phyloP scores from a whole-genome alignment of 176 grass and related monocot species.

The Thalia dealbata region DNA sequence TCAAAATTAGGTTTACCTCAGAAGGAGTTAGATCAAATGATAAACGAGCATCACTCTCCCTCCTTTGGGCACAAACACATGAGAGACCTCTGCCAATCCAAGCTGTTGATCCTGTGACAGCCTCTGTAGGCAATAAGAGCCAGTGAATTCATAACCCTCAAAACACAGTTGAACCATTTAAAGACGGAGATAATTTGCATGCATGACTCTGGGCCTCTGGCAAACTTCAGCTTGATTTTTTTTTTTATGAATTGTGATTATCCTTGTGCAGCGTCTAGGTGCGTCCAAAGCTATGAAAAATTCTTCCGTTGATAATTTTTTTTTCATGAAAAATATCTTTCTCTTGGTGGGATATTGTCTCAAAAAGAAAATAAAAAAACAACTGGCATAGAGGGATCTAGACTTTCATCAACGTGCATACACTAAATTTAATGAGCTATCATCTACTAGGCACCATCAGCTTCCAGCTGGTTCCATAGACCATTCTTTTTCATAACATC shows the following conservation, averaged over 20 bases:
- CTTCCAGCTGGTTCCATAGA: too few species aligned
- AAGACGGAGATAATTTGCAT: neutral
- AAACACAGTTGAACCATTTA: neutral
- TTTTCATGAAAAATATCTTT: neutral
- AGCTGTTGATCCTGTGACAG: slow-evolving; percentile 21
- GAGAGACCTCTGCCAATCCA: slow-evolving; percentile 14
- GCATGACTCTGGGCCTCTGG: neutral
- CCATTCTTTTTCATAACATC: too few species aligned
- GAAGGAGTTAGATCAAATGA: slow-evolving; percentile 17
- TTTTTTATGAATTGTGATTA: neutral
- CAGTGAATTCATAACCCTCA: neutral
- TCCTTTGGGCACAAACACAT: slow-evolving; percentile 17
- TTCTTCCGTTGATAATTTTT: neutral
- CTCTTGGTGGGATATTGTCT: neutral
- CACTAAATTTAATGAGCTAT: too few species aligned
- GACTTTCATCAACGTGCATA: too few species aligned
- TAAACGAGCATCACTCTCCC: slow-evolving; percentile 14
- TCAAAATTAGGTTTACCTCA: neutral
- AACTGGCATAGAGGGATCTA: too few species aligned
- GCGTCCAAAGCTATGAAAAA: neutral
- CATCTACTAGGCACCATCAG: too few species aligned
- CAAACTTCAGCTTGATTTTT: neutral
- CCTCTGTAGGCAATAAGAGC: neutral
- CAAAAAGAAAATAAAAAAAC: neutral
- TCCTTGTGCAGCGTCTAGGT: neutral